Percentiles rank a stretch among this genome's conserved stretches.
These are phyloP conservation scores for Lachnellula suecica DNA, from an alignment of 2,329 filamentous ascomycete genomes.

Conservation along the genomic window DNA sequence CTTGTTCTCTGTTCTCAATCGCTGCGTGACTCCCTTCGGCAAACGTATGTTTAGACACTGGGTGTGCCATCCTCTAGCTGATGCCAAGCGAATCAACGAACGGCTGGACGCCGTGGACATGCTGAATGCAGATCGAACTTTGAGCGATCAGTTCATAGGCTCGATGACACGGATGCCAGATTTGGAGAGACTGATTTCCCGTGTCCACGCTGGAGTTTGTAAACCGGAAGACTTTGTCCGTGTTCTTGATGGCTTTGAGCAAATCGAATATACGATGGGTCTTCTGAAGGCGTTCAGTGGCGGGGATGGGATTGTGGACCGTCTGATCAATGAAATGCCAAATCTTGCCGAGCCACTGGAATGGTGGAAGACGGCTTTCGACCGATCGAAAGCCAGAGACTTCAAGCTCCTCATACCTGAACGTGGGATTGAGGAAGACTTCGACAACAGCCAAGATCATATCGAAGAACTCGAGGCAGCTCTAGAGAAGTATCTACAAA, in stretches of 20 bases:
- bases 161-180: conserved; percentile 92
- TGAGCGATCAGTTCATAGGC: conserved; percentile 84
- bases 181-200: conserved; percentile 88
- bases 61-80: conserved; percentile 93
- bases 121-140: conserved; percentile 76
- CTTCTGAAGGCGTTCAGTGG: conserved; percentile 72
- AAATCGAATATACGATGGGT: conserved; percentile 92
- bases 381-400: conserved; percentile 75
- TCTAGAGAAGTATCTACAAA: conserved; percentile 68
- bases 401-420: conserved; percentile 83
- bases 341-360: conserved; percentile 71
- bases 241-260: conserved; percentile 93
- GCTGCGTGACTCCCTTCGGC: conserved; percentile 93
- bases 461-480: conserved; percentile 76
- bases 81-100: conserved; percentile 86
- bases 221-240: conserved; percentile 89
- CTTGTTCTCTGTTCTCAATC: conserved; percentile 85
- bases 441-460: conserved; percentile 76
- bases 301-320: conserved; percentile 81
- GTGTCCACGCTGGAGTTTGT: conserved; percentile 89
- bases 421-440: conserved; percentile 85
- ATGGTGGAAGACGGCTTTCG: conserved; percentile 91
- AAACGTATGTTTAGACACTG: conserved; percentile 95
- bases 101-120: conserved; percentile 92
- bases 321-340: conserved; percentile 83